Evolutionary conservation across 1,284 basidiomycete genomes (phyloP).

Genomic region (Coniophora puteana): DNA sequence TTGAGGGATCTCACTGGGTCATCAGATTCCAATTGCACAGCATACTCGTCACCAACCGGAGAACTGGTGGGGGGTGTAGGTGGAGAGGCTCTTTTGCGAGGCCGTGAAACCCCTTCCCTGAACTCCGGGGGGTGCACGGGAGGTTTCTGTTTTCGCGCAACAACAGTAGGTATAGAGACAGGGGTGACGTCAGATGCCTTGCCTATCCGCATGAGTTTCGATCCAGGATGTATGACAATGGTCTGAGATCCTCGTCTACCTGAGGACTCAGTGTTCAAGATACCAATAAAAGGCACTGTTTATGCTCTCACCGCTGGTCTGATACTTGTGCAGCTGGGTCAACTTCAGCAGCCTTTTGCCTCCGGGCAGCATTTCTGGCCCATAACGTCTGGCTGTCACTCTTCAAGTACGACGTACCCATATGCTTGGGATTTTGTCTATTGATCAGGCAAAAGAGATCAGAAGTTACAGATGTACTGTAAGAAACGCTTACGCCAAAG

Average conservation of each 20-base stretch:
- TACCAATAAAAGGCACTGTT: conserved; percentile 9
- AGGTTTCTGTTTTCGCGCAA: conserved; percentile 61
- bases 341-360: conserved; percentile 38
- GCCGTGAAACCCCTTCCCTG: conserved; percentile 51
- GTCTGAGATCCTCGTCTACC: conserved; percentile 69
- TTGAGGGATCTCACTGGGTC: conserved; percentile 71
- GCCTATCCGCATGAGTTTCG: conserved; percentile 83
- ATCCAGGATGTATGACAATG: conserved; percentile 93
- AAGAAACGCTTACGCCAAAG: conserved; percentile 53
- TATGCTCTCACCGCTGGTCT: conserved; percentile 40
- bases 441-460: conserved; percentile 14
- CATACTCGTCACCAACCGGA: conserved; percentile 50
- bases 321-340: conserved; percentile 31
- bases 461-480: conserved; percentile 3
- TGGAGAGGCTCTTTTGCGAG: conserved; percentile 30
- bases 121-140: conserved; percentile 39
- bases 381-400: conserved; percentile 69
- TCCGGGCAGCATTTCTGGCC: conserved; percentile 58
- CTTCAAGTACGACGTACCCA: conserved; percentile 70
- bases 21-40: conserved; percentile 40
- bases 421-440: conserved; percentile 74
- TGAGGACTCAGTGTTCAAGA: conserved; percentile 21
- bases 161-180: conserved; percentile 68
- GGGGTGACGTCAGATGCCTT: conserved; percentile 87
- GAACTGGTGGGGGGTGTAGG: conserved; percentile 19